A percentile compares a stretch with the other conserved stretches of the same genome.
These are phyloP conservation scores for Colletotrichum eremochloae DNA, from an alignment of 2,329 filamentous ascomycete genomes.

Conservation along the genomic window DNA sequence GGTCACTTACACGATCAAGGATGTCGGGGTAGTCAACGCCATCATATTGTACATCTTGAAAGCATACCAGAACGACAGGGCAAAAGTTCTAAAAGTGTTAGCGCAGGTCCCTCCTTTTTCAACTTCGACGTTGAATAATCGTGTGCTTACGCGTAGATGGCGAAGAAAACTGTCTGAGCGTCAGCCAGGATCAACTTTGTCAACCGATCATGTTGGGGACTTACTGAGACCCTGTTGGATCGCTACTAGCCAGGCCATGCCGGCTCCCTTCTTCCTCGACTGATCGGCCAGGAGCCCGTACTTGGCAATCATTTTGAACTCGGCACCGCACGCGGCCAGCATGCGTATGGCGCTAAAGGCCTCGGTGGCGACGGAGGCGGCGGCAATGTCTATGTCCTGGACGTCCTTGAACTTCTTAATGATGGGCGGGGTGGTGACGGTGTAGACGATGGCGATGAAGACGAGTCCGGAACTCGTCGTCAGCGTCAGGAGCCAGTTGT, in stretches of 20 bases:
- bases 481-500: constrained; percentile 65
- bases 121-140: not conserved
- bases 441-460: constrained; percentile 53
- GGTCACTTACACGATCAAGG: constrained; percentile 44
- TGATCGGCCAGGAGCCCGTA: constrained; percentile 54
- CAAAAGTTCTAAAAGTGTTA: constrained; percentile 41
- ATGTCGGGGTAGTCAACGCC: constrained; percentile 42
- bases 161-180: constrained; percentile 40
- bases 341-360: constrained; percentile 57
- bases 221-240: constrained; percentile 47
- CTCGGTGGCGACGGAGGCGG: constrained; percentile 56
- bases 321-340: constrained; percentile 58
- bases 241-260: constrained; percentile 45
- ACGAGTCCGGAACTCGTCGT: constrained; percentile 61
- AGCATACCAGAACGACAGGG: constrained; percentile 45
- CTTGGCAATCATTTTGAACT: constrained; percentile 51
- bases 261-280: constrained; percentile 49
- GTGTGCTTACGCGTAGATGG: constrained; percentile 41
- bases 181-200: constrained; percentile 6
- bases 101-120: not conserved
- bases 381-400: constrained; percentile 53
- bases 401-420: constrained; percentile 50
- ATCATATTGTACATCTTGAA: constrained; percentile 43
- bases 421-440: constrained; percentile 51
- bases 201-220: constrained; percentile 3